phyloP scores from a whole-genome alignment of 345 rosid genomes.

The Bretschneidera sinensis region DNA sequence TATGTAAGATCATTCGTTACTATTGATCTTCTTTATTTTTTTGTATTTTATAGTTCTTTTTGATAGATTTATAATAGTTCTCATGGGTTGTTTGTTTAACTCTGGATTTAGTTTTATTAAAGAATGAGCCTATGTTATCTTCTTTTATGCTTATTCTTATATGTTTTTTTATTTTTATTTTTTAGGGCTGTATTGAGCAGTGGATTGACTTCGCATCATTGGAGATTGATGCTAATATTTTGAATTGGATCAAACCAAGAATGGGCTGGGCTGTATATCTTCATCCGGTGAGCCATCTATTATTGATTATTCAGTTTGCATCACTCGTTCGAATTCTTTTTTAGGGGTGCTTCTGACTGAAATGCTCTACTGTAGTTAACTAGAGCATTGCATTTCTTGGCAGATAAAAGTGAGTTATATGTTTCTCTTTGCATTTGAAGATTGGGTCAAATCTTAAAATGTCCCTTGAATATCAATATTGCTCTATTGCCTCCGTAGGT shows the following conservation, averaged over 20 bases:
- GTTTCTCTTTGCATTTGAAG: too few relatives aligned
- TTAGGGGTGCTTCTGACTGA: too few relatives aligned
- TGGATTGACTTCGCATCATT: conserved; percentile 83
- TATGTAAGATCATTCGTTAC: too few relatives aligned
- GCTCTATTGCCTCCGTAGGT: too few relatives aligned
- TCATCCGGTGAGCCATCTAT: conserved; percentile 60
- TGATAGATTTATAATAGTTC: not conserved
- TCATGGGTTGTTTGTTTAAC: not conserved
- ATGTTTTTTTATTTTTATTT: conserved; percentile 10
- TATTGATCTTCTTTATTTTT: not conserved
- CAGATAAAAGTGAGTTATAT: too few relatives aligned
- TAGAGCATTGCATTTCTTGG: too few relatives aligned
- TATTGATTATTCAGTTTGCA: not conserved
- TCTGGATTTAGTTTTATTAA: not conserved
- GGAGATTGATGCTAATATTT: conserved; percentile 65
- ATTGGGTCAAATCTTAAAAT: too few relatives aligned
- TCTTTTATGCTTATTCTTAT: conserved; percentile 9
- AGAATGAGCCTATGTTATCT: not conserved
- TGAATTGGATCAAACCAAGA: conserved; percentile 64
- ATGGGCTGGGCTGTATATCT: conserved; percentile 45
- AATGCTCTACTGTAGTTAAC: too few relatives aligned
- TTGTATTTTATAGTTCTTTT: not conserved
- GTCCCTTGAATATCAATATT: too few relatives aligned
- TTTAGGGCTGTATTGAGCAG: conserved; percentile 81
- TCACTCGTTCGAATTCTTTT: too few relatives aligned